phyloP scores from a whole-genome alignment of 306 rosid species.

The Clitoria ternatea region DNA sequence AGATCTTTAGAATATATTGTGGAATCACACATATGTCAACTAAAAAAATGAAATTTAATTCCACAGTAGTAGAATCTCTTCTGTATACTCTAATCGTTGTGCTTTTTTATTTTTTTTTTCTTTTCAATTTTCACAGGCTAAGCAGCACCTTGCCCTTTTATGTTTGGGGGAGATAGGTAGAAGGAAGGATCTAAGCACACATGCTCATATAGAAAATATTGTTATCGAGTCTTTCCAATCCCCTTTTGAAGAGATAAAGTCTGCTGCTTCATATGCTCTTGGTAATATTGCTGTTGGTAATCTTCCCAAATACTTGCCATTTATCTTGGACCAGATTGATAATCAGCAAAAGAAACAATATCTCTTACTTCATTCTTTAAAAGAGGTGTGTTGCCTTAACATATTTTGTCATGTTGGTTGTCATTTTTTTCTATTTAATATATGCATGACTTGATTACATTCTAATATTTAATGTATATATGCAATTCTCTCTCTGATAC shows the following conservation, averaged over 20 bases:
- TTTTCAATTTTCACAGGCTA: conserved; percentile 56
- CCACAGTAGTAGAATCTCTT: not conserved
- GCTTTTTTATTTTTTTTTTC: conserved; percentile 6
- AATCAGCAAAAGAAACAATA: conserved; percentile 99
- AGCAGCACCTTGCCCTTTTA: conserved; percentile 92
- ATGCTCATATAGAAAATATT: conserved; percentile 84
- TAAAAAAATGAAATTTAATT: not conserved
- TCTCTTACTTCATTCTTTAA: conserved; percentile 95
- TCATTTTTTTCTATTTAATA: not conserved
- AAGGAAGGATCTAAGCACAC: conserved; percentile 88
- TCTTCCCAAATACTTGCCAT: conserved; percentile 92
- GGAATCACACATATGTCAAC: not conserved
- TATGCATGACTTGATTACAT: not conserved
- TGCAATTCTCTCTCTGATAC: conserved; percentile 14
- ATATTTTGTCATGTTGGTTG: not conserved
- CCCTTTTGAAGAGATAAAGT: conserved; percentile 97
- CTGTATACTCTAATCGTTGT: conserved; percentile 4
- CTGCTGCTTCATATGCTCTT: conserved; percentile 99
- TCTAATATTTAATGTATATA: not conserved
- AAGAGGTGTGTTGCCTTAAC: conserved; percentile 66
- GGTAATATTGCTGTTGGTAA: conserved; percentile 99
- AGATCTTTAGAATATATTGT: not conserved
- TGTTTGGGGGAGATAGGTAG: conserved; percentile 99
- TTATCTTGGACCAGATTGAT: conserved; percentile 97
- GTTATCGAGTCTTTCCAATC: conserved; percentile 98